Conservation (phyloP, 2,329 filamentous ascomycete genomes). For the Penicillium sp. region DNA sequence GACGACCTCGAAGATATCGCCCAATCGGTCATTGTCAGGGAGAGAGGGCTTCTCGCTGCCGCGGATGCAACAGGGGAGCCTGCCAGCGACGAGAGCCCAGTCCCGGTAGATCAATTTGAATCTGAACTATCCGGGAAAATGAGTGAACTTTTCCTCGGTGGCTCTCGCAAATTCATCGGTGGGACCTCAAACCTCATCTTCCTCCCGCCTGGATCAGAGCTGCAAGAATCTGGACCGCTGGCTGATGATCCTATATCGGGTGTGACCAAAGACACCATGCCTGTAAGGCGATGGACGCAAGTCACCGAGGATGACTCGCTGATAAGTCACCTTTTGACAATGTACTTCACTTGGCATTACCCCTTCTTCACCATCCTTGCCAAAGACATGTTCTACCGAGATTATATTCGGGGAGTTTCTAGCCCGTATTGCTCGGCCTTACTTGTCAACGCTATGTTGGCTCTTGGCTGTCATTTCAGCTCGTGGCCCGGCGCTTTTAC, state of each 20-base stretch:
- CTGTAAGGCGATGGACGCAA: constrained; percentile 80
- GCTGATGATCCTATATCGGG: constrained; percentile 49
- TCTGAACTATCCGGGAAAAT: constrained; percentile 85
- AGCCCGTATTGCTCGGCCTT: constrained; percentile 82
- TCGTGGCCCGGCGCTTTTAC: constrained; percentile 69
- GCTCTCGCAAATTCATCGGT: constrained; percentile 84
- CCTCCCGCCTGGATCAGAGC: constrained; percentile 54
- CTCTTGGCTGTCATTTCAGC: constrained; percentile 91
- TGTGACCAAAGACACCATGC: constrained; percentile 57
- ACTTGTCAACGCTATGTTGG: constrained; percentile 89
- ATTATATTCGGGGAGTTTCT: constrained; percentile 69
- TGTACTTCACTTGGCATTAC: constrained; percentile 99
- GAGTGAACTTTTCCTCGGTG: constrained; percentile 84
- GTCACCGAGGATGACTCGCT: constrained; percentile 77
- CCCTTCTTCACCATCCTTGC: constrained; percentile 91
- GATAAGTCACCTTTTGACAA: constrained; percentile 82
- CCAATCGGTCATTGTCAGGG: constrained; percentile 55
- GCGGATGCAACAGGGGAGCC: constrained; percentile 25
- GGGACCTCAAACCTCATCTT: constrained; percentile 93
- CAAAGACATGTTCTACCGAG: constrained; percentile 78
- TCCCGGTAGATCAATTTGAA: constrained; percentile 57
- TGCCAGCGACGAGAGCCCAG: constrained; percentile 39
- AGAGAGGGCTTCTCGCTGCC: constrained; percentile 45
- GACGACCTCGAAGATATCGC: constrained; percentile 68
- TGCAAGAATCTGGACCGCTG: constrained; percentile 38